phyloP scores from a whole-genome alignment of 345 rosid genomes.

The Camelina sativa region DNA sequence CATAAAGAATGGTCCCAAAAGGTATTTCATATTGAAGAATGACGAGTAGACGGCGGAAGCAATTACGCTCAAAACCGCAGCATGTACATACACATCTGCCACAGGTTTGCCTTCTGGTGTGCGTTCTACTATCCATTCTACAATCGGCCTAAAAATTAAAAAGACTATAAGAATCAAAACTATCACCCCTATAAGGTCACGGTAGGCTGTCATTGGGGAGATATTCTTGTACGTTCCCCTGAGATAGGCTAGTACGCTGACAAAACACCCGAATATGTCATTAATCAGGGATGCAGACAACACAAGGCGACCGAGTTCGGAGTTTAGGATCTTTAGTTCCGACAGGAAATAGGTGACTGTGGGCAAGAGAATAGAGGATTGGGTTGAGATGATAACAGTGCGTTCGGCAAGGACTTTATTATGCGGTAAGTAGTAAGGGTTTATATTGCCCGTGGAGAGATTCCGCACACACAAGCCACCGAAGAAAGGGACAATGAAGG shows the following conservation, averaged over 20 bases:
- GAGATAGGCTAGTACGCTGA: background rate
- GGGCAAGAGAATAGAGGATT: slow-evolving; percentile 32
- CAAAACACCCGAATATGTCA: slow-evolving; percentile 9
- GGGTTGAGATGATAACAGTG: slow-evolving; percentile 16
- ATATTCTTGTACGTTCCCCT: slow-evolving; percentile 21
- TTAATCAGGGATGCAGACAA: slow-evolving; percentile 32
- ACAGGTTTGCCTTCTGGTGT: slow-evolving; percentile 48
- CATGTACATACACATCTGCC: slow-evolving; percentile 29
- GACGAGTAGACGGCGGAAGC: slow-evolving; percentile 18
- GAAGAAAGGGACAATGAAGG: slow-evolving; percentile 16
- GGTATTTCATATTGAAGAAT: slow-evolving; percentile 20
- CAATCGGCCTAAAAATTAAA: slow-evolving; percentile 26
- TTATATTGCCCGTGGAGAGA: background rate
- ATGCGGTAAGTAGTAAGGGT: slow-evolving; percentile 22
- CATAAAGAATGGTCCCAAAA: slow-evolving; percentile 43
- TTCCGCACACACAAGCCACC: slow-evolving; percentile 18
- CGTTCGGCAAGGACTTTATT: slow-evolving; percentile 29
- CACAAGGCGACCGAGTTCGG: slow-evolving; percentile 37
- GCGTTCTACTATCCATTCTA: slow-evolving; percentile 37
- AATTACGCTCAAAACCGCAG: slow-evolving; percentile 18
- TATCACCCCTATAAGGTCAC: background rate
- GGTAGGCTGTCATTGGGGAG: slow-evolving; percentile 26
- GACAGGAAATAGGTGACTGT: slow-evolving; percentile 12
- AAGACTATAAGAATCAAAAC: slow-evolving; percentile 13
- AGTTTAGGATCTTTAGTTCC: slow-evolving; percentile 39